Base-by-base conservation (phyloP, 2,329 filamentous ascomycete species). In the Talaromyces marneffei region DNA sequence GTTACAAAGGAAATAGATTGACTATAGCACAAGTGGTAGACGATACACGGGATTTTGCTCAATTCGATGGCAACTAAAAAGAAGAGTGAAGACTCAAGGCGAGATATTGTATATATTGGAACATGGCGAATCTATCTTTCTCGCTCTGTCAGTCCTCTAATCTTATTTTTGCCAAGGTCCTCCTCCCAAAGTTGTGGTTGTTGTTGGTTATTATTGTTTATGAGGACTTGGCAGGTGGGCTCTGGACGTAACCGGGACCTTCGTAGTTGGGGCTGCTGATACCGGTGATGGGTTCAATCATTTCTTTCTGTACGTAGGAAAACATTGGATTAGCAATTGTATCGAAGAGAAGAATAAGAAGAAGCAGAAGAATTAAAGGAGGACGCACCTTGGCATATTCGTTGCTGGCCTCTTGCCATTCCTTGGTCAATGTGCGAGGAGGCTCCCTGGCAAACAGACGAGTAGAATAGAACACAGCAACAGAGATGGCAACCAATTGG, bases 331-430 rank as follows among this genome's bases (percentile, higher is more conserved):
- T 39, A 55, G 52, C 10, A 9, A 16, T 6, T 35, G 29, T 12
- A 25, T 12, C 64, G 62, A 37, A 61, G 16, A 23, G 2, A 14
- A 25, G 3, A n/a, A 7, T 4, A 7, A 7, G 61, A 65, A 62
- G 60, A 39, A 52, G n/a, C n/a, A n/a, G n/a, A n/a, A n/a, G n/a
- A n/a, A n/a, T n/a, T n/a, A n/a, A n/a, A n/a, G n/a, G 31, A 23
- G 29, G 53, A 79, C 86, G 71, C 81, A 96, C 93, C 85, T 87
- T 92, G 77, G 97, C 83, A 79, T 90, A 94, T 82, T 97, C 94
- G 80, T 99, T 96, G 69, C 88, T 85, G 70, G 89, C 89, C 83
- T 97, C 92, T 82, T 99, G 91, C 86, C 90, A 97, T 80, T 99
- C 94, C 84, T 91, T 90, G 81, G 83, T 93, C 92, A 99, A 96